phyloP scores from a whole-genome alignment of 2,329 filamentous ascomycete species.

The Phialophora verrucosa region DNA sequence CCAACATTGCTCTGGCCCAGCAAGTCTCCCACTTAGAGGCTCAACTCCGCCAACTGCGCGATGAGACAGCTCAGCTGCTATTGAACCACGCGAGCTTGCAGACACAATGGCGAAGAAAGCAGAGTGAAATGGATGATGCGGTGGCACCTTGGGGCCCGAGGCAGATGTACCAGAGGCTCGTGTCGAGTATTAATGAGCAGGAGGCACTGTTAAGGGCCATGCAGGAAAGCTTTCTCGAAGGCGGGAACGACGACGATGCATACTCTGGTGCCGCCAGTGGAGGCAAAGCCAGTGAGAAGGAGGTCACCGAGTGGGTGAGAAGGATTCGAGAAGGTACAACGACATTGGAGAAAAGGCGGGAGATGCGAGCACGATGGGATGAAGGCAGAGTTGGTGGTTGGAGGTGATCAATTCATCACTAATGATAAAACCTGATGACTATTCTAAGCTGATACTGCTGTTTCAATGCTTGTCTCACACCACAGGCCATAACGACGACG shows the following conservation, averaged over 20 bases:
- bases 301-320: constrained; percentile 83
- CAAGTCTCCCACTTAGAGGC: constrained; percentile 51
- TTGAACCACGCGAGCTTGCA: constrained; percentile 84
- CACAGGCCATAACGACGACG: neutral
- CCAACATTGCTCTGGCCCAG: constrained; percentile 73
- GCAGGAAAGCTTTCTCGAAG: constrained; percentile 90
- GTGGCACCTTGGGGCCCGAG: constrained; percentile 84
- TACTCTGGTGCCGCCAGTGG: constrained; percentile 51
- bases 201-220: constrained; percentile 78
- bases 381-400: constrained; percentile 94
- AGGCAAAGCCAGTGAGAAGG: constrained; percentile 71
- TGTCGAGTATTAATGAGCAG: constrained; percentile 79
- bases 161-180: constrained; percentile 81
- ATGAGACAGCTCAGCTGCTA: constrained; percentile 77
- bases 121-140: constrained; percentile 84
- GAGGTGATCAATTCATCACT: constrained; percentile 63
- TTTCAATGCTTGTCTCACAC: neutral
- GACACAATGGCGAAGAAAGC: constrained; percentile 88
- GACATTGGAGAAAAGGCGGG: constrained; percentile 77
- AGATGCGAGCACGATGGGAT: constrained; percentile 93
- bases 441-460: constrained; percentile 10
- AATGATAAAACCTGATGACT: constrained; percentile 20
- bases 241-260: constrained; percentile 47
- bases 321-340: constrained; percentile 80
- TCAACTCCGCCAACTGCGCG: constrained; percentile 61